Percentiles rank a stretch among this genome's conserved stretches.
Evolutionary conservation across 768 basidiomycete species (phyloP).

Genomic region (Boletales sp.): DNA sequence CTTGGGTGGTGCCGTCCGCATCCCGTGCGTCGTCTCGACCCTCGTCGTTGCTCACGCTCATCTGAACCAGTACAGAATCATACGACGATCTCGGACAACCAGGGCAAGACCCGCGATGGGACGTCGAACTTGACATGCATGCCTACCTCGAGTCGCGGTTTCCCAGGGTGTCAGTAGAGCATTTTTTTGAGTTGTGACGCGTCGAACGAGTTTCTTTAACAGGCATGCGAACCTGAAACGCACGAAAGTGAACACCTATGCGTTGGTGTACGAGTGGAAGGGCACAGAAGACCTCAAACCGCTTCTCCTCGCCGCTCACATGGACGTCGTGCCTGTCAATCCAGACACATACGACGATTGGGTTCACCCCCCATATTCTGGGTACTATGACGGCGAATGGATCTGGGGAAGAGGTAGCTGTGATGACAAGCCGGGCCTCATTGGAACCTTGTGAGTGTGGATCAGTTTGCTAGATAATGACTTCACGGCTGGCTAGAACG

Average conservation of each 20-base stretch:
- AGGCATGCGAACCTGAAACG: constrained; percentile 49
- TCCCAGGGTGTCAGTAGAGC: constrained; percentile 46
- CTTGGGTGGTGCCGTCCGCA: constrained; percentile 34
- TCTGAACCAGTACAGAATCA: constrained; percentile 44
- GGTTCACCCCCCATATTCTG: constrained; percentile 47
- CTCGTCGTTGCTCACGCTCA: neutral
- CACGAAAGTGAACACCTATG: constrained; percentile 58
- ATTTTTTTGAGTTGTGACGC: neutral
- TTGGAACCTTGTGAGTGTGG: constrained; percentile 32
- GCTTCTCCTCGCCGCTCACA: constrained; percentile 47
- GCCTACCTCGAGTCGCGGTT: constrained; percentile 43
- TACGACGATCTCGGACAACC: constrained; percentile 50
- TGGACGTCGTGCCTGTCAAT: constrained; percentile 51
- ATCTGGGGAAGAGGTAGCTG: constrained; percentile 47
- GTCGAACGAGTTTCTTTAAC: neutral
- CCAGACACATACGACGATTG: constrained; percentile 42
- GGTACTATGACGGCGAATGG: constrained; percentile 41
- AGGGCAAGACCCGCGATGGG: constrained; percentile 41
- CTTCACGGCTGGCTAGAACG: constrained; percentile 12
- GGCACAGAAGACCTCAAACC: constrained; percentile 57
- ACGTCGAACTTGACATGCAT: constrained; percentile 24
- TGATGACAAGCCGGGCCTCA: constrained; percentile 42
- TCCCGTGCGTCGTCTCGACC: constrained; percentile 22
- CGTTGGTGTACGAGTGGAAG: constrained; percentile 58
- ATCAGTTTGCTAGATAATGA: neutral